These are phyloP conservation scores for Metschnikowia sp. DNA, from an alignment of 805 yeast species.

Conservation along the genomic window DNA sequence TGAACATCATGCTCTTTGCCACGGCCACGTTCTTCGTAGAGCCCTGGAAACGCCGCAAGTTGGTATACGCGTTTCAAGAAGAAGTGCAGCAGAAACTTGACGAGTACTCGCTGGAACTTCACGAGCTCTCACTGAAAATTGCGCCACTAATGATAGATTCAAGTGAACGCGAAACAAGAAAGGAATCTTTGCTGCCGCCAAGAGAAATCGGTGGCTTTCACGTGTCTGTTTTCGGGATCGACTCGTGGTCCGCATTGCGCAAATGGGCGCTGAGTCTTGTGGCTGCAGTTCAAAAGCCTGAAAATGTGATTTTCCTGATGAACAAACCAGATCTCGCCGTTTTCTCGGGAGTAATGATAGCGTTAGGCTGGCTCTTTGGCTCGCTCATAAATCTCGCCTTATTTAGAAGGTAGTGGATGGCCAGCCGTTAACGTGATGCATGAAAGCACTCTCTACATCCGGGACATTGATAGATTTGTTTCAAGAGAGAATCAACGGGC, in stretches of 20 bases:
- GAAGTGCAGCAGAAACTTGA: conserved; percentile 50
- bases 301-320: conserved; percentile 1
- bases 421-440: no score
- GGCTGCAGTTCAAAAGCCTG: background rate
- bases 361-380: conserved; percentile 12
- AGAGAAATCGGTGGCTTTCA: background rate
- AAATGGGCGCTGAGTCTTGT: background rate
- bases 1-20: conserved; percentile 73
- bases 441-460: no score
- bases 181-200: no score
- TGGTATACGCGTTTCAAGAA: conserved; percentile 80
- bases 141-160: no score
- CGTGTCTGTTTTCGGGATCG: conserved; percentile 2
- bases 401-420: background rate
- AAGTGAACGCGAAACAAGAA: no score
- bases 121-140: background rate
- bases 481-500: no score
- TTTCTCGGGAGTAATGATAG: conserved; percentile 10
- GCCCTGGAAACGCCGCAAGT: conserved; percentile 85
- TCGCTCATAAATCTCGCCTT: conserved; percentile 2
- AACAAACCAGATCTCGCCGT: conserved; percentile 12
- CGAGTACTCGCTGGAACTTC: conserved; percentile 11
- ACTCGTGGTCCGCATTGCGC: conserved; percentile 4
- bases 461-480: no score
- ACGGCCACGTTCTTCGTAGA: conserved; percentile 85